phyloP scores from a whole-genome alignment of 495 filamentous ascomycete species.

The Chaetomium fimeti region DNA sequence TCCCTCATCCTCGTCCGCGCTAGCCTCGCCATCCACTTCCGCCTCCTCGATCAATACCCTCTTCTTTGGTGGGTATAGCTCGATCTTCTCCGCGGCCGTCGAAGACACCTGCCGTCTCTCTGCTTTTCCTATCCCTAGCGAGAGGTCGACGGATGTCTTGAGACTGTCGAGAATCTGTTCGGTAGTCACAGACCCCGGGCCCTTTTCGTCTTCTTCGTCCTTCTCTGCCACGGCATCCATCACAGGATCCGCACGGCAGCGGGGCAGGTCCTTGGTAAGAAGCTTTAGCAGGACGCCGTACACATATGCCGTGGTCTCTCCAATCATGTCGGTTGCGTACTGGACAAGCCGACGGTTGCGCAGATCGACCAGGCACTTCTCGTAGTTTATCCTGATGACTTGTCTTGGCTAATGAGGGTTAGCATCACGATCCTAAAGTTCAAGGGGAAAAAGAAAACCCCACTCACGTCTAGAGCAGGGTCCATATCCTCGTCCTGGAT shows the following conservation, averaged over 20 bases:
- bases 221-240: conserved; percentile 58
- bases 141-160: conserved; percentile 41
- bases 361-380: conserved; percentile 76
- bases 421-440: conserved; percentile 23
- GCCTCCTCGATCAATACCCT: conserved; percentile 44
- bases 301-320: conserved; percentile 65
- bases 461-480: conserved; percentile 40
- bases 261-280: conserved; percentile 64
- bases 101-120: conserved; percentile 41
- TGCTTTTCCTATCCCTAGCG: conserved; percentile 50
- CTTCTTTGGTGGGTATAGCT: conserved; percentile 42
- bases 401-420: conserved; percentile 48
- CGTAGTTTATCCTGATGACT: conserved; percentile 78
- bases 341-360: conserved; percentile 73
- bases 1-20: conserved; percentile 43
- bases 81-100: conserved; percentile 43
- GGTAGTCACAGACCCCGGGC: conserved; percentile 40
- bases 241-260: conserved; percentile 59
- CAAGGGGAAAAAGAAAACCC: not conserved
- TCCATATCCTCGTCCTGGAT: conserved; percentile 41
- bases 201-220: conserved; percentile 34
- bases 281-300: conserved; percentile 69
- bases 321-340: conserved; percentile 57
- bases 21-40: conserved; percentile 35
- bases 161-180: conserved; percentile 47